These are phyloP conservation scores for Perkinsus olseni DNA, from an alignment of 169 alveolate genomes.

Conservation along the genomic window DNA sequence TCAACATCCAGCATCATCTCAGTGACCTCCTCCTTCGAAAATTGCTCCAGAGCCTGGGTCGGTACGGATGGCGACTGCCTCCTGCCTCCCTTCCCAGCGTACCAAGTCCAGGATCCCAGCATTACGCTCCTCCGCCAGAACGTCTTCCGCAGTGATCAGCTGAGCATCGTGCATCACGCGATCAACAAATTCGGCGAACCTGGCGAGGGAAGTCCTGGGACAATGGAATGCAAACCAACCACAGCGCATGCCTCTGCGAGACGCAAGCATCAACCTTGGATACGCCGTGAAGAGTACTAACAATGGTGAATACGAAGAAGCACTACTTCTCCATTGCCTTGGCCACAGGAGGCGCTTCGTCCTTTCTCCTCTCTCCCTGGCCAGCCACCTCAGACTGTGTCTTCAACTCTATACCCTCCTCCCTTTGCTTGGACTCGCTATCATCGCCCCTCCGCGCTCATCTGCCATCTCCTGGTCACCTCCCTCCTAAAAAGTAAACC, in stretches of 20 bases:
- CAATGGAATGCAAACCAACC: too few species aligned
- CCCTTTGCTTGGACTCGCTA: too few species aligned
- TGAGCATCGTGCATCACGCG: background rate
- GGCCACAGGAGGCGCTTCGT: background rate
- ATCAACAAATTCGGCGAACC: background rate
- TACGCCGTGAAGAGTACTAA: too few species aligned
- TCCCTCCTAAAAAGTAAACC: background rate
- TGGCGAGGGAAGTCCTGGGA: too few species aligned
- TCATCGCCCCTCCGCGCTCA: too few species aligned
- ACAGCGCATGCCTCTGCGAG: too few species aligned
- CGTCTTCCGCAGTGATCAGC: background rate
- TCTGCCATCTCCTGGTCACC: background rate
- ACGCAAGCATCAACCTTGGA: too few species aligned
- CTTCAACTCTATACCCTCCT: background rate
- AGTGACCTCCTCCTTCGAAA: background rate
- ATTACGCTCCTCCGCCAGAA: background rate
- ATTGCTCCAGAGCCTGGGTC: background rate
- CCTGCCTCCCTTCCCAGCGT: too few species aligned
- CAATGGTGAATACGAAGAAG: background rate
- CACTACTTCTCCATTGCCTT: background rate
- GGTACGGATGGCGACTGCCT: too few species aligned
- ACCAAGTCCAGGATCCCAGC: background rate
- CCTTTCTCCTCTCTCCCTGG: background rate
- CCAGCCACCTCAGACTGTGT: background rate
- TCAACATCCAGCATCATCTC: background rate